Conservation (phyloP, 108 stramenopile genomes). For the Skeletonema tropicum region DNA sequence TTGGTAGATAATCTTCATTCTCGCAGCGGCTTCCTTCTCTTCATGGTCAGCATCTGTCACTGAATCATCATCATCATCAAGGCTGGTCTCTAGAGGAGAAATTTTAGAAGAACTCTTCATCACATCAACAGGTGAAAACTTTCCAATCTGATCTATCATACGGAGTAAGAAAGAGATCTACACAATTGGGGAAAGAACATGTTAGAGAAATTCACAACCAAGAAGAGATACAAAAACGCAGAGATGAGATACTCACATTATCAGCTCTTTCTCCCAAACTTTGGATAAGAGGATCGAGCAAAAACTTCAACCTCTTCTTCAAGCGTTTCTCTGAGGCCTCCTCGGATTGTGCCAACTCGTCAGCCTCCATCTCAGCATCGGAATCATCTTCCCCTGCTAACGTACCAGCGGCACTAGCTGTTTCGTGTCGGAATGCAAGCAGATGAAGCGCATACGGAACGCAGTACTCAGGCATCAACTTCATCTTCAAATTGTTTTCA, state of each 20-base stretch:
- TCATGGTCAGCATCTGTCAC: conserved; percentile 9
- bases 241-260: conserved; percentile 45
- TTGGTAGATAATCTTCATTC: conserved; percentile 62
- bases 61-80: conserved; percentile 22
- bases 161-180: conserved; percentile 83
- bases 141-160: conserved; percentile 74
- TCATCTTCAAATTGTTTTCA: conserved; percentile 64
- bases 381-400: conserved; percentile 36
- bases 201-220: neutral
- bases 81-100: conserved; percentile 24
- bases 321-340: conserved; percentile 56
- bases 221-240: neutral
- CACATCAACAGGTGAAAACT: conserved; percentile 45
- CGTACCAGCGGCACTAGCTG: conserved; percentile 52
- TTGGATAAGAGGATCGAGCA: conserved; percentile 84
- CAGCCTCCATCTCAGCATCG: conserved; percentile 44
- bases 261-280: conserved; percentile 84
- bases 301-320: conserved; percentile 79
- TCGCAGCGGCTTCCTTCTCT: conserved; percentile 35
- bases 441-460: conserved; percentile 84
- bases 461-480: conserved; percentile 86
- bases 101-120: conserved; percentile 25
- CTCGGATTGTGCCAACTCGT: conserved; percentile 27
- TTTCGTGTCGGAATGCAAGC: conserved; percentile 75
- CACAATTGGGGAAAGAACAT: neutral